A percentile compares a stretch with the other conserved stretches of the same genome.
phyloP scores from a whole-genome alignment of 23 red algal genomes.

The Porphyridium purpureum region DNA sequence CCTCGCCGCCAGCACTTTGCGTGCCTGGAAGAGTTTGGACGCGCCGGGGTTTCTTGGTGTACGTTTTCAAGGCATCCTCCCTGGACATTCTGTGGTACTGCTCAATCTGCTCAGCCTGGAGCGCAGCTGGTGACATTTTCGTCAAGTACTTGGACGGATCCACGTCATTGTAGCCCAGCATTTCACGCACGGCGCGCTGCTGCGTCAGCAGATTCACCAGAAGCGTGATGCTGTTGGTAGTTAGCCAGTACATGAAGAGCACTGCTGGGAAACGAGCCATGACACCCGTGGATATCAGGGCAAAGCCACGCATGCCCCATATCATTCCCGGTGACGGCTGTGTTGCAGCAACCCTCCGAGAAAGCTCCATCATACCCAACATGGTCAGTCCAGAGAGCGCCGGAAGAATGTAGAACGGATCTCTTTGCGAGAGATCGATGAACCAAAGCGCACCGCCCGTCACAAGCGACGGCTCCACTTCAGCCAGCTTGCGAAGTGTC shows the following conservation, averaged over 20 bases:
- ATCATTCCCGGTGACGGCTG: conserved; percentile 23
- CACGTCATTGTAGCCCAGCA: no score
- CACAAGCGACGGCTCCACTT: conserved; percentile 27
- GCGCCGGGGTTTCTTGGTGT: no score
- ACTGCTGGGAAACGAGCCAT: conserved; percentile 67
- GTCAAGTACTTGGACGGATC: no score
- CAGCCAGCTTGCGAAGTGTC: conserved; percentile 41
- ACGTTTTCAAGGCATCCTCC: no score
- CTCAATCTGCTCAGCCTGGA: no score
- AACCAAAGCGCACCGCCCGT: conserved; percentile 77
- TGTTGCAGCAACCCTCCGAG: conserved; percentile 18
- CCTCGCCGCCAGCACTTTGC: no score
- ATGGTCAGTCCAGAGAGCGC: conserved; percentile 38
- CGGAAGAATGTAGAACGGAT: conserved; percentile 54
- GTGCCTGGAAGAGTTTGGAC: no score
- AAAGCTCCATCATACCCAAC: conserved; percentile 53
- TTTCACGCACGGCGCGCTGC: no score
- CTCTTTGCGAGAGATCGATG: conserved; percentile 38
- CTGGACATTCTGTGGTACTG: no score
- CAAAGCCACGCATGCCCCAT: conserved; percentile 27
- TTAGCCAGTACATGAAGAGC: conserved; percentile 92
- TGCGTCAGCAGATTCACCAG: no score
- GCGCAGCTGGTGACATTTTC: no score
- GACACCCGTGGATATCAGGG: conserved; percentile 34
- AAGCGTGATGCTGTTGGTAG: no score